Percentiles rank a stretch among this genome's conserved stretches.
Conservation (phyloP, 169 alveolate species). For the Theileria annulata region DNA sequence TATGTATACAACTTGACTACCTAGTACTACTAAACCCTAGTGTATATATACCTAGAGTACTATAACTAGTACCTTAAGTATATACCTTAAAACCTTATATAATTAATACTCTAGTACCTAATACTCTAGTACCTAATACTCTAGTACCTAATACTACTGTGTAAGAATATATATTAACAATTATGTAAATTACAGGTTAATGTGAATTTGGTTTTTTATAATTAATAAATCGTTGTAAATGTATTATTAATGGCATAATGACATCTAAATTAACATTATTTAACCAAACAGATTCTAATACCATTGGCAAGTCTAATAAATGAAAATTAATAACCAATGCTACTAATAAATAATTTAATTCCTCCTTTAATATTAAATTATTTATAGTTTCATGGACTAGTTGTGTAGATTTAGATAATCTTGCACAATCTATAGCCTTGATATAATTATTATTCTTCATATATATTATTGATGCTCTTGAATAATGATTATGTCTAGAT, state of each 20-base stretch:
- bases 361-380: conserved; percentile 86
- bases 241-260: conserved; percentile 96
- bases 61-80: too few relatives aligned
- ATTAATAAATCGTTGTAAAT: conserved; percentile 82
- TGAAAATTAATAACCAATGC: conserved; percentile 96
- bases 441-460: conserved; percentile 78
- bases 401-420: conserved; percentile 73
- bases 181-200: too few relatives aligned
- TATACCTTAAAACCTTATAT: too few relatives aligned
- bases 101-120: too few relatives aligned
- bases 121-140: too few relatives aligned
- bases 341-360: conserved; percentile 94
- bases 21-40: too few relatives aligned
- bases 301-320: conserved; percentile 94
- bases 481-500: conserved; percentile 88
- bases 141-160: too few relatives aligned
- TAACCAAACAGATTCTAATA: conserved; percentile 98
- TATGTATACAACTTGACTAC: too few relatives aligned
- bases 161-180: too few relatives aligned
- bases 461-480: conserved; percentile 87
- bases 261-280: conserved; percentile 89
- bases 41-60: too few relatives aligned
- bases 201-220: conserved; percentile 39
- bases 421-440: conserved; percentile 71
- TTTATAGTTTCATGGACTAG: conserved; percentile 89